These are phyloP conservation scores for Ehretia macrophylla DNA, from an alignment of 257 asterid species.

Conservation along the genomic window DNA sequence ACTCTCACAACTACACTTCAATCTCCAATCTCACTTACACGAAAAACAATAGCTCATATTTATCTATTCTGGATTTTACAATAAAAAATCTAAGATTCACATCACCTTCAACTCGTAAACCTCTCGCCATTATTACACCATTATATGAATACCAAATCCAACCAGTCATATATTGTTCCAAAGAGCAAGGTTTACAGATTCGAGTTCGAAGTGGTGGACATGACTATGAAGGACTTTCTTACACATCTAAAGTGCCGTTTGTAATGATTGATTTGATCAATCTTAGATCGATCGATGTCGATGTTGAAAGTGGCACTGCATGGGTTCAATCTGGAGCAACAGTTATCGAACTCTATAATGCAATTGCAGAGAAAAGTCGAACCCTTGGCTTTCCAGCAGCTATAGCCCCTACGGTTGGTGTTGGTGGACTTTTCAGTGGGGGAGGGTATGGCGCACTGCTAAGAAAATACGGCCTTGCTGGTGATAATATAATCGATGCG, in stretches of 20 bases:
- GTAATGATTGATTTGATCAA: conserved; percentile 36
- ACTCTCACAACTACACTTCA: neutral
- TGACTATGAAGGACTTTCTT: conserved; percentile 47
- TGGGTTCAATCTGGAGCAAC: conserved; percentile 43
- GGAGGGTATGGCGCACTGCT: conserved; percentile 43
- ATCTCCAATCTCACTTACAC: neutral
- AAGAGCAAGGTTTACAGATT: conserved; percentile 20
- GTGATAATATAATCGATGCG: conserved; percentile 44
- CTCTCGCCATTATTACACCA: conserved; percentile 28
- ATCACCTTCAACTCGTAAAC: conserved; percentile 7
- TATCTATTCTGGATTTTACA: neutral
- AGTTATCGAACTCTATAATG: conserved; percentile 31
- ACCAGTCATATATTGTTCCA: conserved; percentile 29
- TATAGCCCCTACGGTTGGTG: conserved; percentile 36
- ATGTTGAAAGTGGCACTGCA: conserved; percentile 23
- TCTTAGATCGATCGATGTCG: conserved; percentile 21
- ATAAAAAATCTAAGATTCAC: neutral
- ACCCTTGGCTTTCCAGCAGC: conserved; percentile 36
- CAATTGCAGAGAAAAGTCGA: conserved; percentile 13
- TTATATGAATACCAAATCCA: conserved; percentile 25
- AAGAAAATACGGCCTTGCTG: conserved; percentile 27
- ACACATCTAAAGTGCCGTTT: conserved; percentile 23
- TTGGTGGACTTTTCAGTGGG: conserved; percentile 50
- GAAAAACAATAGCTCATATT: conserved; percentile 7
- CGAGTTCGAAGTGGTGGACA: conserved; percentile 43